These are phyloP conservation scores for Carex parvula DNA, from an alignment of 176 grass and related monocot genomes.

Conservation along the genomic window DNA sequence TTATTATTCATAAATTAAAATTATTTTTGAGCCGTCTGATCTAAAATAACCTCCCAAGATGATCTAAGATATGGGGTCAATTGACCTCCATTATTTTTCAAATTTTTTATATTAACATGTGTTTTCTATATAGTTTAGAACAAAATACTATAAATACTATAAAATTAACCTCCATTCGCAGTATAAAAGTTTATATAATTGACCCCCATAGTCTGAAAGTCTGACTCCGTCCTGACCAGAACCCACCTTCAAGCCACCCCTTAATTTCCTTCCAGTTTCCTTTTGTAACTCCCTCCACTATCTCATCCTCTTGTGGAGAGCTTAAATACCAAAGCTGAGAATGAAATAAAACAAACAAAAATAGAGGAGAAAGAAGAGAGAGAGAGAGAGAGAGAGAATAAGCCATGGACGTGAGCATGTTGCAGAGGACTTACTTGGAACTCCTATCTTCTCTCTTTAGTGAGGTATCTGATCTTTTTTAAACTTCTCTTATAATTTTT, in stretches of 20 bases:
- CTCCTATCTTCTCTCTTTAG: constrained; percentile 23
- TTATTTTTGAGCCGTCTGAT: not conserved
- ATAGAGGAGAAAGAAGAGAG: not conserved
- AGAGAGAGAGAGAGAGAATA: not conserved
- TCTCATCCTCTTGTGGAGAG: not conserved
- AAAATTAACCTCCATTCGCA: no score
- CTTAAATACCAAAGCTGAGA: not conserved
- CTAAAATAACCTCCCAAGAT: not conserved
- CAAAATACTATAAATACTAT: no score
- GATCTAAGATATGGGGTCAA: no score
- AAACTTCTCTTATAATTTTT: not conserved
- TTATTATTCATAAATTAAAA: not conserved
- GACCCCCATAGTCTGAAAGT: no score
- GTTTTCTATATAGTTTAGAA: no score
- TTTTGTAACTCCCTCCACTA: not conserved
- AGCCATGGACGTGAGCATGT: constrained; percentile 23
- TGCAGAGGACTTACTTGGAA: constrained; percentile 34
- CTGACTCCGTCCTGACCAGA: no score
- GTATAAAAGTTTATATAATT: no score
- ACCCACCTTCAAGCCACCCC: not conserved
- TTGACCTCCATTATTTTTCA: no score
- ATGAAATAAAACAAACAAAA: not conserved
- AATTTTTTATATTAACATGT: no score
- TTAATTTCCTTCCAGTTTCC: not conserved
- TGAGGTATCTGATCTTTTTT: constrained; percentile 21